Evolutionary conservation across 2,329 filamentous ascomycete genomes (phyloP), one percentile per base, ranked within the genome.

Genomic region (Aureobasidium mangrovei): DNA sequence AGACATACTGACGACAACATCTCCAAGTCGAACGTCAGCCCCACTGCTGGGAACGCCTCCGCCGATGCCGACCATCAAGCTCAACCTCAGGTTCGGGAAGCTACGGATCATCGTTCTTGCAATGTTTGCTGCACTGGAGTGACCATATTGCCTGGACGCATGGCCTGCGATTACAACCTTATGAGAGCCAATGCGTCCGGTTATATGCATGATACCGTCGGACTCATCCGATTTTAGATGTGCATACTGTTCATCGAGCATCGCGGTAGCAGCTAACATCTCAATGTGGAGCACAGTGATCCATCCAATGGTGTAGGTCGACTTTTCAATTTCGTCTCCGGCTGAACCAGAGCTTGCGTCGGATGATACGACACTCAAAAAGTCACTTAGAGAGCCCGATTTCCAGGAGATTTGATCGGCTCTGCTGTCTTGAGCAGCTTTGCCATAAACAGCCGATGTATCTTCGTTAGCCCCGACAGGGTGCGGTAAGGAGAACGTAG

Each of bases 1-100:
- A 1, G 64, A 62, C 28, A 56, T 47, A 42, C 63, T 63, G 8
- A 64, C 54, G 1, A 60, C 58, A 4, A 64, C 49, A 38, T 64
- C 62, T 3, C 62, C 63, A 10, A 65, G 61, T 1, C 63, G 60
- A 35, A 35, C 2, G 32, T 35, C 32, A 4, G 38, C 6, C 7
- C 32, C 38, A 7, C 32, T 12, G 35, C 28, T 45, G 10, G 60
- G 60, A 6, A 60, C 59, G 6, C 60, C 60, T 32, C 60, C 60
- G 3, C 45, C 60, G 10, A 61, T 59, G 9, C 60, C 59, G 7
- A 61, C 60, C 51, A 61, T 56, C 10, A 61, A 33, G 3, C 42
- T 38, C 26, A 60, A 4, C 3, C 43, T 46, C 7, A 39, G 7
- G 4, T 33, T 46, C 26, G 57, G 43, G 47, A 59, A 61, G 7